Base-by-base conservation (phyloP, 2,329 filamentous ascomycete species). In the Apiospora marii region DNA sequence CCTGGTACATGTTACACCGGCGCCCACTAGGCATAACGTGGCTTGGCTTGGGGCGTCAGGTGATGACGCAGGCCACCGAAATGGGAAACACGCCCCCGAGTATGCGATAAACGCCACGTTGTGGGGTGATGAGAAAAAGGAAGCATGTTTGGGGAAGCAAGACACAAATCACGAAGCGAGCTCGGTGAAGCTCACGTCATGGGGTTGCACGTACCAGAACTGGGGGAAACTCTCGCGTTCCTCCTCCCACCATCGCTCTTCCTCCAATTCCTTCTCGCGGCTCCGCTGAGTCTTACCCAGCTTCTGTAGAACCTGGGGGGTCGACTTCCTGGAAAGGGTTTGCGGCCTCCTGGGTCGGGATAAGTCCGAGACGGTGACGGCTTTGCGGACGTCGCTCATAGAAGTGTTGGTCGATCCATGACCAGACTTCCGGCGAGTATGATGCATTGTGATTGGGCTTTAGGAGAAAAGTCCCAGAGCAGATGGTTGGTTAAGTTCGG, bases 141-240 rank as follows among this genome's bases (percentile, higher is more conserved):
- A 74, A 72, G 73, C 74, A 68, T 43, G 41, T 71, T 69, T 61
- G 71, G 68, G 14, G 49, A 34, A 43, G 44, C 27, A 43, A 68
- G 53, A 68, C 58, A 64, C 58, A 64, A 64, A 41, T 46, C 43
- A 68, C 27, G 16, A 34, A 68, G 67, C 67, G 30, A 49, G 41
- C 43, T 12, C n/a, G 67, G 67, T 49, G 67, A 14, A 48, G 67
- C 37, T 49, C 27, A 53, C 58, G 70, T 72, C 34, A 64, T 72
- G 72, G 70, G 71, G 75, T 58, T 58, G 74, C 72, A 87, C 89
- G 72, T 86, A 92, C 90, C 90, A 92, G 78, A 86, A 92, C 79
- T 91, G 89, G 30, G 90, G 90, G 74, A 92, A 92, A 80, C 87
- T 90, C 78, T 92, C 90, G 71, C 88, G 84, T 77, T 90, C 89